These are phyloP conservation scores for Cutaneotrichosporon dermatis DNA, from an alignment of 1,284 basidiomycete species.

Conservation along the genomic window DNA sequence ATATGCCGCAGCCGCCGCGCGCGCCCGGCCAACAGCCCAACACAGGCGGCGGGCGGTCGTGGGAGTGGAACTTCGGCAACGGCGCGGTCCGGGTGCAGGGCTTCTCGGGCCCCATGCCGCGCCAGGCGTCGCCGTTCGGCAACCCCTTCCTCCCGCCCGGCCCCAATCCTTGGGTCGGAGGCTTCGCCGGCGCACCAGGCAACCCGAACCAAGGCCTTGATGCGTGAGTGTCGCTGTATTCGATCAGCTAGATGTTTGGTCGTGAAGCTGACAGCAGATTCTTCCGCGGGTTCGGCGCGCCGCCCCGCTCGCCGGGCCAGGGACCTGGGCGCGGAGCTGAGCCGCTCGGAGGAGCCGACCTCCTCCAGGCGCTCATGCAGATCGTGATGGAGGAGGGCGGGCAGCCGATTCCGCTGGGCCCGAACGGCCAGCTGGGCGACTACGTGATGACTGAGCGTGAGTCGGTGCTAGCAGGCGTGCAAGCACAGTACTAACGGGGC, in stretches of 20 bases:
- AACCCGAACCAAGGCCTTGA: conserved; percentile 11
- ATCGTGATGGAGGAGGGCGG: conserved; percentile 30
- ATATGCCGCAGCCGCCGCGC: not conserved
- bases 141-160: not conserved
- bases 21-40: not conserved
- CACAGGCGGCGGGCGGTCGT: conserved; percentile 1
- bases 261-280: conserved; percentile 18
- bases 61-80: conserved; percentile 11
- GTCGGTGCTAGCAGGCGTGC: conserved; percentile 16
- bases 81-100: conserved; percentile 8
- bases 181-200: conserved; percentile 10
- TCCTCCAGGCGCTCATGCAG: conserved; percentile 34
- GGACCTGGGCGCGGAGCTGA: not conserved
- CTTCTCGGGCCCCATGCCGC: not conserved
- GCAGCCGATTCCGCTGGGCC: conserved; percentile 11
- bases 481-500: not conserved
- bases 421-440: conserved; percentile 38
- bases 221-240: conserved; percentile 1
- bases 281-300: conserved; percentile 30
- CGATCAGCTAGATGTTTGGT: not conserved
- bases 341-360: conserved; percentile 20
- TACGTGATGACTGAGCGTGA: conserved; percentile 44
- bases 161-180: conserved; percentile 10
- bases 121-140: not conserved
- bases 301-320: conserved; percentile 2